These are phyloP conservation scores for Ogataea paraovalis DNA, from an alignment of 805 yeast genomes.

Conservation along the genomic window DNA sequence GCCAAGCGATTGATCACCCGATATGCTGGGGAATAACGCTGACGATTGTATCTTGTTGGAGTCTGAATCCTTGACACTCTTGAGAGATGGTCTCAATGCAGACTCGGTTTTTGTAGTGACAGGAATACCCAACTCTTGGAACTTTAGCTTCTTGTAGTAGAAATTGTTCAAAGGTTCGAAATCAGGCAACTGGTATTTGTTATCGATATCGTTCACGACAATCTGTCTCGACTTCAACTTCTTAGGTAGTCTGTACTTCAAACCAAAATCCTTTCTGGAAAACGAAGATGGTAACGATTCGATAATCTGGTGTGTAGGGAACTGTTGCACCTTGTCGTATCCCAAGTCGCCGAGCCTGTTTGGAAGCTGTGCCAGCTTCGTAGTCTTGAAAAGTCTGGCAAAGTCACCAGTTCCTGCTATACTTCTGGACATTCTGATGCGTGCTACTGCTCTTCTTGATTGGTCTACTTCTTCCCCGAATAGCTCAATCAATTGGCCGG, in stretches of 20 bases:
- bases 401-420: constrained; percentile 25
- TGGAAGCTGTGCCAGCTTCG: constrained; percentile 34
- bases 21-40: background rate
- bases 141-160: constrained; percentile 57
- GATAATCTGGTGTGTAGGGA: constrained; percentile 71
- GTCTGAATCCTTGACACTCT: background rate
- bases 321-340: constrained; percentile 22
- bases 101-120: constrained; percentile 31
- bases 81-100: constrained; percentile 37
- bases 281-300: constrained; percentile 65
- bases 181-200: constrained; percentile 62
- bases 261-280: constrained; percentile 69
- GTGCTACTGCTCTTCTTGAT: background rate
- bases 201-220: constrained; percentile 63
- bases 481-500: background rate
- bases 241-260: constrained; percentile 65
- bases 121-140: constrained; percentile 63
- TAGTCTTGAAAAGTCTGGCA: constrained; percentile 24
- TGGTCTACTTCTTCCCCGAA: background rate
- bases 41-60: background rate
- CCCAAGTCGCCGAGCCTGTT: constrained; percentile 25
- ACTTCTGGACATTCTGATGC: constrained; percentile 18
- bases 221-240: constrained; percentile 56
- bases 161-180: constrained; percentile 62
- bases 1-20: constrained; percentile 6